A percentile compares a stretch with the other conserved stretches of the same genome.
phyloP scores from a whole-genome alignment of 2,329 filamentous ascomycete species.

The Knoxdaviesia proteae region DNA sequence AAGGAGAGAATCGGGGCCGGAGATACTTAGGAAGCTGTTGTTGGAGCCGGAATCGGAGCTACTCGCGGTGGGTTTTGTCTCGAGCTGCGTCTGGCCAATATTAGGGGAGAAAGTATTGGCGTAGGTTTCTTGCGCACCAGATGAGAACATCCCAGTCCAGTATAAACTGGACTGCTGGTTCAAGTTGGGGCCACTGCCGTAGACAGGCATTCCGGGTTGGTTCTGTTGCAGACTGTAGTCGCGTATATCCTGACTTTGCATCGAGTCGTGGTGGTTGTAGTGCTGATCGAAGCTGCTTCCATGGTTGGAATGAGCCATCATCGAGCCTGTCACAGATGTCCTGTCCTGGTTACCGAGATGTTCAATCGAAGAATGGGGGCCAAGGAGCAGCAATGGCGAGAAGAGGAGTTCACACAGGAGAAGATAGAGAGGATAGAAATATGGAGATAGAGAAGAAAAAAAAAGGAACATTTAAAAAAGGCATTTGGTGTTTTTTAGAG shows the following conservation, averaged over 20 bases:
- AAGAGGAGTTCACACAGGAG: too few species aligned
- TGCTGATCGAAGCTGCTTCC: conserved; percentile 24
- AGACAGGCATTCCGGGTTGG: conserved; percentile 45
- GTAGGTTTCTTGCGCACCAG: conserved; percentile 46
- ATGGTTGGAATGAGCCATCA: conserved; percentile 24
- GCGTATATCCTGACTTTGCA: conserved; percentile 43
- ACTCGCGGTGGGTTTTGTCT: conserved; percentile 8
- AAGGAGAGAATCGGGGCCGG: conserved; percentile 22
- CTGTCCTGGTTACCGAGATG: conserved; percentile 27
- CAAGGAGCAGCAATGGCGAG: too few species aligned
- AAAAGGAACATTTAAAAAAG: too few species aligned
- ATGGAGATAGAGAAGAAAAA: too few species aligned
- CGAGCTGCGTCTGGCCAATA: conserved; percentile 47
- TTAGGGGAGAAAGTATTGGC: conserved; percentile 43
- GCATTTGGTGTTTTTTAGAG: too few species aligned
- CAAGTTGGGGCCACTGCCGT: conserved; percentile 35
- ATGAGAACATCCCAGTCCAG: conserved; percentile 62
- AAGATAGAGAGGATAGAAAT: too few species aligned
- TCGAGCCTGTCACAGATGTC: conserved; percentile 28
- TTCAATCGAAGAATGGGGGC: too few species aligned
- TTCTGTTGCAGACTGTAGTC: conserved; percentile 41
- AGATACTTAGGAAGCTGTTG: conserved; percentile 17
- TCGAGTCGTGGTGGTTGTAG: conserved; percentile 38
- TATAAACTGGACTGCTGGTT: conserved; percentile 45
- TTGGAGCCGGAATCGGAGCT: too few species aligned